phyloP scores from a whole-genome alignment of 805 yeast genomes.

The Ogataea pini region DNA sequence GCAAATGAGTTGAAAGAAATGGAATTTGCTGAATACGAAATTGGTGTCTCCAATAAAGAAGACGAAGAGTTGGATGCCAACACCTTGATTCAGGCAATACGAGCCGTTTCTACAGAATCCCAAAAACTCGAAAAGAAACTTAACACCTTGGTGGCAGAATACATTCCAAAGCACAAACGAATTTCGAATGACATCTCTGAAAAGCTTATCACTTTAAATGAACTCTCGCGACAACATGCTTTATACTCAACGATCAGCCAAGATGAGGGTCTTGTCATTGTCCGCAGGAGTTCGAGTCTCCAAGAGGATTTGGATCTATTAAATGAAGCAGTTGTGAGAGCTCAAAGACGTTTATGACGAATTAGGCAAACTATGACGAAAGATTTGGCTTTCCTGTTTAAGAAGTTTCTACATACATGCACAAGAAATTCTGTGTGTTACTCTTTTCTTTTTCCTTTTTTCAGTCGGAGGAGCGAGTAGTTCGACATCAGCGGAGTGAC shows the following conservation, averaged over 20 bases:
- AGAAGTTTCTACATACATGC: neutral
- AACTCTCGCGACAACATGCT: conserved; percentile 12
- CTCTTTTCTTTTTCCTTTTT: neutral
- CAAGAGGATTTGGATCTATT: conserved; percentile 17
- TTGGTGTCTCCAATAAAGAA: conserved; percentile 8
- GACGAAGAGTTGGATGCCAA: conserved; percentile 19
- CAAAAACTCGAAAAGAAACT: conserved; percentile 35
- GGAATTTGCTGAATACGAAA: conserved; percentile 6
- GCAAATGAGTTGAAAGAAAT: conserved; percentile 6
- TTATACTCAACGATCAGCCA: conserved; percentile 11
- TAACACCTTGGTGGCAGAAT: conserved; percentile 34
- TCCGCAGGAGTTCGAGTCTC: conserved; percentile 5
- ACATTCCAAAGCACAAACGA: conserved; percentile 29
- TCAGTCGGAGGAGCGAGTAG: neutral
- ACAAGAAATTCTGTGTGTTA: neutral
- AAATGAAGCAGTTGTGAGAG: conserved; percentile 11
- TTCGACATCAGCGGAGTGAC: too few species aligned
- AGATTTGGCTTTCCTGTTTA: neutral
- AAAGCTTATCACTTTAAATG: conserved; percentile 10
- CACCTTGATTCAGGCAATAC: conserved; percentile 15
- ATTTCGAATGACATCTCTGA: conserved; percentile 12
- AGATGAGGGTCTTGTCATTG: conserved; percentile 16
- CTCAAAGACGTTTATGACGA: conserved; percentile 9
- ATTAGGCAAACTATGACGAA: neutral
- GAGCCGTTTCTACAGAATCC: conserved; percentile 22